Conservation (phyloP, 1,139 yeast genomes). For the Candida gigantensis region DNA sequence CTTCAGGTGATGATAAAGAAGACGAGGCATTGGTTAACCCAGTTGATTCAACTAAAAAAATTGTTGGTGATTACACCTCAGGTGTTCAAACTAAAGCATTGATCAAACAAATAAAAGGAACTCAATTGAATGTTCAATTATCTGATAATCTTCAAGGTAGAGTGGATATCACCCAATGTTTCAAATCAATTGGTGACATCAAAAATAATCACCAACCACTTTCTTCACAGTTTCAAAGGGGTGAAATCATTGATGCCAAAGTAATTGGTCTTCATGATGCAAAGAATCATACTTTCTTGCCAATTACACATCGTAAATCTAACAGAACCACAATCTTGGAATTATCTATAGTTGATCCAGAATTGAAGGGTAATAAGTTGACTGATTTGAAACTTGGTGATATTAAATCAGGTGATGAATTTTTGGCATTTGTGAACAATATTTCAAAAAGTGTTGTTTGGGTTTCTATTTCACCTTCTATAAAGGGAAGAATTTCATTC, state of each 20-base stretch:
- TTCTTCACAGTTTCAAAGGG: conserved; percentile 52
- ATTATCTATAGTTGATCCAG: conserved; percentile 53
- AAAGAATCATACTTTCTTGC: conserved; percentile 66
- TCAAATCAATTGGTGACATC: conserved; percentile 56
- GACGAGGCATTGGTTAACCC: conserved; percentile 50
- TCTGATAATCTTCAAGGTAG: conserved; percentile 84
- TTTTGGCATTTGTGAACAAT: conserved; percentile 55
- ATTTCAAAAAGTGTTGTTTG: conserved; percentile 57
- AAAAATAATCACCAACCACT: conserved; percentile 62
- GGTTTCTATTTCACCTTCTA: conserved; percentile 69
- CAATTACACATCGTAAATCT: conserved; percentile 60
- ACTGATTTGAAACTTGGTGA: conserved; percentile 37
- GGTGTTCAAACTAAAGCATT: conserved; percentile 65
- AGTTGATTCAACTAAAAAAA: conserved; percentile 53
- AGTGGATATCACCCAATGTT: conserved; percentile 73
- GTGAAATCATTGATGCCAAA: conserved; percentile 59
- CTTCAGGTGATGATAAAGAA: conserved; percentile 23
- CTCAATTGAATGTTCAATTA: conserved; percentile 73
- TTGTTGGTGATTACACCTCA: conserved; percentile 52
- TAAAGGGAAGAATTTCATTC: conserved; percentile 67
- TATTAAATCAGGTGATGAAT: conserved; percentile 43
- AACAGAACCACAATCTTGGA: conserved; percentile 64
- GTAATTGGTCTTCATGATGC: conserved; percentile 80
- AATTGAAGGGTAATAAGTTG: conserved; percentile 23
- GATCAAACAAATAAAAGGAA: conserved; percentile 64